Evolutionary conservation across 371 early-diverging fungal species (phyloP), one percentile per base, ranked within the genome.

Genomic region (Conidiobolus coronatus): DNA sequence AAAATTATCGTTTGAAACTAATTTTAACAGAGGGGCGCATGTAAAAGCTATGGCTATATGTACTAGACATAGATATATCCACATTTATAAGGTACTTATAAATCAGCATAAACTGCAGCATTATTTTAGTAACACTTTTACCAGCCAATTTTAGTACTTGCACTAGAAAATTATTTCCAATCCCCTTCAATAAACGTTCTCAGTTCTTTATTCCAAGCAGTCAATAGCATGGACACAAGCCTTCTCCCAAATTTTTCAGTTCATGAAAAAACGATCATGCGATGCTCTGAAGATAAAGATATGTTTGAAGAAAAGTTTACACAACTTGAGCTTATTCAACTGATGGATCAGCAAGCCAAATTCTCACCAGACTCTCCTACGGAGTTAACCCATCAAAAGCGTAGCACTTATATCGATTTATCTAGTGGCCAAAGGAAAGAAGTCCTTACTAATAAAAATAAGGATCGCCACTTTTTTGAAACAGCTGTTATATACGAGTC

Each of bases 21-120:
- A 43, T 4, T 11, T 35, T 45, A 43, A 24, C 44, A 73, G 89
- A 58, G 91, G 91, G 33, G 91, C 91, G 1, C 65, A 73, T 41
- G 87, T 90, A 18, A 91, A 89, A 55, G 89, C 92, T 0, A 81
- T 94, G 81, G 90, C 95, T 2, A 77, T 94, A 36, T 83, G 86
- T 54, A 83, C 88, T 2, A 66, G 73, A 23, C 80, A 86, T 55
- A 81, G 77, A 49, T 90, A 80, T 60, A 66, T 92, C 23, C 87
- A 90, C 57, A 84, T 87, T 4, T 92, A 87, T 65, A 88, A 87
- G 73, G 90, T 80, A 12, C 33, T 43, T n/a, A 29, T 40, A 34
- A 19, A 21, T 21, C 15, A 29, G 15, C 9, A 17, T 44, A 21
- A 24, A 14, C 12, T 14, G 29, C 38, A 1, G 18, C 14, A 11